Percentiles rank a stretch among this genome's conserved stretches.
Evolutionary conservation across 495 filamentous ascomycete genomes (phyloP).

Genomic region (Pseudoneurospora amorphoporcata): DNA sequence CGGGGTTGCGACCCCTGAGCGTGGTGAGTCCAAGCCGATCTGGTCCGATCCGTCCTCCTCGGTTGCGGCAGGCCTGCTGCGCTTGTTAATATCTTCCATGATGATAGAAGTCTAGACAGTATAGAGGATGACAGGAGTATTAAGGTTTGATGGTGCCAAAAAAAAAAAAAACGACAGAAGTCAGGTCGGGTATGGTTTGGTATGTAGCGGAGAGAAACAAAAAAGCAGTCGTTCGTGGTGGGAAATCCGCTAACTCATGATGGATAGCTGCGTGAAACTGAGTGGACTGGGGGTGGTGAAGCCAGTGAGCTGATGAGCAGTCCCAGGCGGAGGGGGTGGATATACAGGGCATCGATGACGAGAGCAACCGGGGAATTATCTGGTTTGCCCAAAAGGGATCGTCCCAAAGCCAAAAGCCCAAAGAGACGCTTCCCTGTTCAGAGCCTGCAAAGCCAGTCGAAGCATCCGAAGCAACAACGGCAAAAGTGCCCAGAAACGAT

Average conservation of each 20-base stretch:
- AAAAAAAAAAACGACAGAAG: conserved; percentile 7
- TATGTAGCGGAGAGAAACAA: conserved; percentile 10
- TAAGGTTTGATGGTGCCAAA: conserved; percentile 1
- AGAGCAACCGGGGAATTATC: conserved; percentile 14
- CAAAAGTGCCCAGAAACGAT: conserved; percentile 1
- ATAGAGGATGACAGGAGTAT: not conserved
- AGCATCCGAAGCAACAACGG: not conserved
- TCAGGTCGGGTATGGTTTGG: not conserved
- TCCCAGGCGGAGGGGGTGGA: conserved; percentile 24
- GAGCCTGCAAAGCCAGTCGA: not conserved
- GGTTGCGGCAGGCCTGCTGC: conserved; percentile 36
- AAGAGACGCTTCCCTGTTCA: not conserved
- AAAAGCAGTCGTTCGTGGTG: conserved; percentile 11
- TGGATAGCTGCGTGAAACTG: conserved; percentile 9
- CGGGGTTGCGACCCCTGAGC: conserved; percentile 77
- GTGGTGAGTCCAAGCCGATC: conserved; percentile 72
- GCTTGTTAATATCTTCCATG: conserved; percentile 35
- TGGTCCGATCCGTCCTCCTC: conserved; percentile 67
- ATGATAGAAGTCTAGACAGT: conserved; percentile 5
- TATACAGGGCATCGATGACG: conserved; percentile 22
- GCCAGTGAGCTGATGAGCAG: conserved; percentile 12
- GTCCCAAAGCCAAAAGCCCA: conserved; percentile 4
- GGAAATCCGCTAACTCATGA: conserved; percentile 26
- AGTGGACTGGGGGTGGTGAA: conserved; percentile 16
- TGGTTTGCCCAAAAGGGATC: conserved; percentile 14